Base-by-base conservation (phyloP, 2,329 filamentous ascomycete genomes). In the Venturia oleaginea region DNA sequence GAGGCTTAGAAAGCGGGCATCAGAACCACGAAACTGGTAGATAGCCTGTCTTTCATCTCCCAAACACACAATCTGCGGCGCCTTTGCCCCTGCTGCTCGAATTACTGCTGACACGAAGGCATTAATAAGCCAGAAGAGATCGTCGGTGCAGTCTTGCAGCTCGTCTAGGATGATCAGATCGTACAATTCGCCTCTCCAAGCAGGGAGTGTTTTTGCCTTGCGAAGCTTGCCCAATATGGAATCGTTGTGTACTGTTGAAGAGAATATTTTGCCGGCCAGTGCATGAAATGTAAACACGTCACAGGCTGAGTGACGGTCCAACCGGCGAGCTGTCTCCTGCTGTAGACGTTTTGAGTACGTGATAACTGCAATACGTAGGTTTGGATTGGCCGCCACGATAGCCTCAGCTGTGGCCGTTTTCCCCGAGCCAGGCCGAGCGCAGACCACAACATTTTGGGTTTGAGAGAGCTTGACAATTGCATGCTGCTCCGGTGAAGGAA, bases 41-140 rank as follows among this genome's bases (percentile, higher is more conserved):
- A 67, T 67, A 37, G 66, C 66, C 61, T 67, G 66, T n/a, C 64
- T 46, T 51, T 67, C 66, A 37, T 67, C 66, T 48, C 66, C 66
- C 32, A 67, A 64, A 46, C 62, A 61, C 17, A 67, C 66, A 54
- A 67, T 64, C 38, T 55, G 66, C 19, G 66, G 66, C 51, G 66
- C 55, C 48, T 32, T 62, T 10, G 61, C 66, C 51, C 38, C 8
- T 17, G 57, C 55, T 30, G 66, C 64, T 40, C 55, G 64, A 13
- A 61, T 67, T 17, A 67, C 55, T n/a, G 61, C 66, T 10, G 64
- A 64, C 42, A 67, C 61, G 34, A 67, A 67, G 30, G 42, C 57
- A 48, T 64, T 61, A 60, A 60, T 62, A 19, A 67, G 64, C 66
- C 64, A 67, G 43, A 65, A 67, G 11, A 67, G 37, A 43, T 67